These are phyloP conservation scores for Suhomyces sp. DNA, from an alignment of 805 yeast species.

Conservation along the genomic window DNA sequence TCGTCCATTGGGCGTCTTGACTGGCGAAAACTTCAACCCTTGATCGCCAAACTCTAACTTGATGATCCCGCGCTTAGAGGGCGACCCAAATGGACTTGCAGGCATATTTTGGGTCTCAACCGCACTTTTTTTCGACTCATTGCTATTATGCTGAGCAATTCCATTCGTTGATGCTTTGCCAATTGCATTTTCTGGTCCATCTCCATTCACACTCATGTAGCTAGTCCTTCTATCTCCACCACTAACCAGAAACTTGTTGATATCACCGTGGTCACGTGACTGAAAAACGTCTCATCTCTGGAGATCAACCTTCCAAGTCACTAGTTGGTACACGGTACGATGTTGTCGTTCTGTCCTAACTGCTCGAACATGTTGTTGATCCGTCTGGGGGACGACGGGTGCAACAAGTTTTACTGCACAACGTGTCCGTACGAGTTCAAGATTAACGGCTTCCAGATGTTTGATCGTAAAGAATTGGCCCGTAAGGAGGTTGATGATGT, in stretches of 20 bases:
- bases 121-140: too few species aligned
- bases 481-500: slow-evolving; percentile 95
- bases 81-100: slow-evolving; percentile 21
- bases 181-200: background rate
- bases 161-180: slow-evolving; percentile 4
- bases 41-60: slow-evolving; percentile 14
- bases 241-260: background rate
- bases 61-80: slow-evolving; percentile 34
- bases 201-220: background rate
- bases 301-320: background rate
- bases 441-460: slow-evolving; percentile 77
- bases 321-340: slow-evolving; percentile 21
- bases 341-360: slow-evolving; percentile 94
- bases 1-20: slow-evolving; percentile 41
- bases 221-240: background rate
- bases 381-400: slow-evolving; percentile 50
- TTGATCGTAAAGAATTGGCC: slow-evolving; percentile 76
- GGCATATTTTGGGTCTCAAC: background rate
- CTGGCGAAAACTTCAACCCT: slow-evolving; percentile 20
- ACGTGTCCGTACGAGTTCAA: slow-evolving; percentile 96
- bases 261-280: background rate
- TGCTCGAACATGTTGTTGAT: slow-evolving; percentile 88
- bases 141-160: background rate
- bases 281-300: background rate
- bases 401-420: slow-evolving; percentile 76